phyloP scores from a whole-genome alignment of 345 rosid species.

The Arabidopsis thaliana region DNA sequence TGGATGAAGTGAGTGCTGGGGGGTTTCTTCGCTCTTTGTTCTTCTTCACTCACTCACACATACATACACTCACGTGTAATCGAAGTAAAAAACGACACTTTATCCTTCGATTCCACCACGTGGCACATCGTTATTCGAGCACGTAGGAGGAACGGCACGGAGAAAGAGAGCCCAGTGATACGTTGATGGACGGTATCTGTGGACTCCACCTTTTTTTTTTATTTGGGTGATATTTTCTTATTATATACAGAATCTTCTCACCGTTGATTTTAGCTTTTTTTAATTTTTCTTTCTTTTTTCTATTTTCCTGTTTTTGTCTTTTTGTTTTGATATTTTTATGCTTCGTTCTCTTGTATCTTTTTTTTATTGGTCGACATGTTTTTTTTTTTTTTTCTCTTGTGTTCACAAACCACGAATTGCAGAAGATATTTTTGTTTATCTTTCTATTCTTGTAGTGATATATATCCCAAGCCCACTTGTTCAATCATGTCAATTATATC shows the following conservation, averaged over 20 bases:
- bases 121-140: constrained; percentile 42
- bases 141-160: constrained; percentile 40
- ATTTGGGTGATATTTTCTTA: constrained; percentile 14
- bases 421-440: constrained; percentile 29
- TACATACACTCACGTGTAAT: constrained; percentile 34
- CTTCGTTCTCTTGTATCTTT: constrained; percentile 14
- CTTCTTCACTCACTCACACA: constrained; percentile 4
- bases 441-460: not conserved
- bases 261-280: constrained; percentile 9
- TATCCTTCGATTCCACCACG: constrained; percentile 42
- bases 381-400: not conserved
- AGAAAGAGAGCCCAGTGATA: constrained; percentile 2
- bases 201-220: constrained; percentile 22
- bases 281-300: not conserved
- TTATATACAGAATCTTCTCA: constrained; percentile 29
- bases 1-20: not conserved
- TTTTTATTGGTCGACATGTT: constrained; percentile 21
- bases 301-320: constrained; percentile 26
- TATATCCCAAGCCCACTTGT: constrained; percentile 33
- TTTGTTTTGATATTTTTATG: constrained; percentile 39
- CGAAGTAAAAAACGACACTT: constrained; percentile 45
- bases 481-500: constrained; percentile 5
- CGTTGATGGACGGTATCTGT: constrained; percentile 19
- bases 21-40: constrained; percentile 1
- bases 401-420: constrained; percentile 25